A percentile compares a stretch with the other conserved stretches of the same genome.
phyloP scores from a whole-genome alignment of 305 asterid genomes.

The Fraxinus paxiana region DNA sequence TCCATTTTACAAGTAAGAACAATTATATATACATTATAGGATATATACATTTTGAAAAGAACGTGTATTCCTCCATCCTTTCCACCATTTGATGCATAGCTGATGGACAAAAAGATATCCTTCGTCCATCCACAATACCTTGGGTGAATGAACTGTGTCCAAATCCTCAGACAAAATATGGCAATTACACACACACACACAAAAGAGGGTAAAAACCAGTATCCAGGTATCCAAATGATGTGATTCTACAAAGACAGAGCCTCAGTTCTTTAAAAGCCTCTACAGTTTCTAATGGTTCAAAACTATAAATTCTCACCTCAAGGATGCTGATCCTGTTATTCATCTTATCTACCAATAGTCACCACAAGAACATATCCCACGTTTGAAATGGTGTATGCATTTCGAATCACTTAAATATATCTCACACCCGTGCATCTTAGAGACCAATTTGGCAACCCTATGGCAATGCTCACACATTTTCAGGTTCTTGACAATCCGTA shows the following conservation, averaged over 20 bases:
- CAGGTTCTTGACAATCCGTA: slow-evolving; percentile 60
- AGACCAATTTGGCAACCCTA: slow-evolving; percentile 50
- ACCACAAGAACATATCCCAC: slow-evolving; percentile 75
- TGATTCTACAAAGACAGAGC: slow-evolving; percentile 10
- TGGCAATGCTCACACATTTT: slow-evolving; percentile 75
- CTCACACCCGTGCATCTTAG: slow-evolving; percentile 39
- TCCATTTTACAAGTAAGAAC: slow-evolving; percentile 4
- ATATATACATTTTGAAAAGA: slow-evolving; percentile 17
- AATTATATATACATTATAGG: not conserved
- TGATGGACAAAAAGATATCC: not conserved
- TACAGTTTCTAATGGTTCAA: not conserved
- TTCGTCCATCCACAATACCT: not conserved
- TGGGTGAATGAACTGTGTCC: not conserved
- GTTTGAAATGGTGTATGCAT: slow-evolving; percentile 72
- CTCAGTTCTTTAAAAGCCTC: slow-evolving; percentile 1
- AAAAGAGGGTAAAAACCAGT: not conserved
- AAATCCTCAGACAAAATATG: not conserved
- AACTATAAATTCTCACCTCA: slow-evolving; percentile 13
- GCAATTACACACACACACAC: slow-evolving; percentile 4
- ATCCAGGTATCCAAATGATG: not conserved
- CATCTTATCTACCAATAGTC: slow-evolving; percentile 58
- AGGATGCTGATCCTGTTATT: not conserved
- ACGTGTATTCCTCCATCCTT: not conserved
- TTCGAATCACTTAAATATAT: slow-evolving; percentile 53
- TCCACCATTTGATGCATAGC: not conserved